These are phyloP conservation scores for Macaranga tanarius DNA, from an alignment of 441 rosid species.

Conservation along the genomic window DNA sequence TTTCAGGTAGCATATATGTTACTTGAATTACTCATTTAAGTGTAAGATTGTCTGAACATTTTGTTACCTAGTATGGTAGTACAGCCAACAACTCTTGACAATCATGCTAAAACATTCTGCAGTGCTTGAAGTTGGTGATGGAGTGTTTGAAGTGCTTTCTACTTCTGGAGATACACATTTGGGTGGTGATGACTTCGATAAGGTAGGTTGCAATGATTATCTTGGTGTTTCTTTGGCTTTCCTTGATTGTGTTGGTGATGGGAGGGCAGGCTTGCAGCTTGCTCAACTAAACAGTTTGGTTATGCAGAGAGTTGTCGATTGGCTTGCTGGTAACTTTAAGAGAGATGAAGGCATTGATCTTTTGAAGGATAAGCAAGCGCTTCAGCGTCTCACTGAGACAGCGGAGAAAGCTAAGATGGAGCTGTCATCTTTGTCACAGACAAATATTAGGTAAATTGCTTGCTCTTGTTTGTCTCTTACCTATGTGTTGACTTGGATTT, in stretches of 20 bases:
- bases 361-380: constrained; percentile 95
- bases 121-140: constrained; percentile 98
- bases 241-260: not conserved
- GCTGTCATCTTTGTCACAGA: constrained; percentile 81
- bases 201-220: constrained; percentile 37
- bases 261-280: not conserved
- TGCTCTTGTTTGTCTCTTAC: not conserved
- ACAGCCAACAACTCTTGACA: no score
- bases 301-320: constrained; percentile 84
- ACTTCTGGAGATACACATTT: constrained; percentile 96
- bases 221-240: not conserved
- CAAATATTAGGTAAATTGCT: constrained; percentile 56
- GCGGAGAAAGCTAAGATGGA: constrained; percentile 99
- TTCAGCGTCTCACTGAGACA: constrained; percentile 88
- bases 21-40: not conserved
- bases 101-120: not conserved
- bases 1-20: constrained; percentile 48
- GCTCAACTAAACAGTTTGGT: not conserved
- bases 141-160: constrained; percentile 91
- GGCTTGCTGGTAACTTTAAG: constrained; percentile 79
- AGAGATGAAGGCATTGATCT: constrained; percentile 91
- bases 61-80: no score
- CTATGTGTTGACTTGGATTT: not conserved
- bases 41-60: not conserved
- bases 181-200: constrained; percentile 98